Percentiles rank a stretch among this genome's conserved stretches.
Evolutionary conservation across 257 asterid species (phyloP).

Genomic region (Marsdenia floribunda): DNA sequence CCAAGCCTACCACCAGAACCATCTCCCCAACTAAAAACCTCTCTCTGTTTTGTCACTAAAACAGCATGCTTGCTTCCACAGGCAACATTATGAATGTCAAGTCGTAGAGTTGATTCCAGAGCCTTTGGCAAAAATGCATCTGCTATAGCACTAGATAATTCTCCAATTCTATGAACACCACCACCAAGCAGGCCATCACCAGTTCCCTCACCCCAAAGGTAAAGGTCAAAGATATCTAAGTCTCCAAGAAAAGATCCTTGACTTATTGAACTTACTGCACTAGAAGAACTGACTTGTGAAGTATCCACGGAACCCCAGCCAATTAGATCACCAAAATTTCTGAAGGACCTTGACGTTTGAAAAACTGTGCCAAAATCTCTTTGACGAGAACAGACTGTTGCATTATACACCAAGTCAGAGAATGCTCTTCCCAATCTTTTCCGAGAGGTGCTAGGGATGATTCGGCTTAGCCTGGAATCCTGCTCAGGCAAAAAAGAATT

Average conservation of each 20-base stretch:
- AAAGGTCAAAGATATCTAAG: slow-evolving; percentile 40
- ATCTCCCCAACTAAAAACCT: slow-evolving; percentile 68
- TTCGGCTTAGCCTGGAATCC: slow-evolving; percentile 34
- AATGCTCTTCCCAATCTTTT: slow-evolving; percentile 53
- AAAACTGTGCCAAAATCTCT: slow-evolving; percentile 33
- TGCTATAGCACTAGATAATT: slow-evolving; percentile 25
- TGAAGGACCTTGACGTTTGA: slow-evolving; percentile 35
- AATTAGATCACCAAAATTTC: slow-evolving; percentile 20
- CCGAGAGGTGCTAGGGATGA: slow-evolving; percentile 36
- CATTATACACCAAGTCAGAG: slow-evolving; percentile 43
- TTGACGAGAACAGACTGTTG: slow-evolving; percentile 33
- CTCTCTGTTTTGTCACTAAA: slow-evolving; percentile 56
- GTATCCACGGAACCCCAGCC: slow-evolving; percentile 43
- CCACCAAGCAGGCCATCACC: slow-evolving; percentile 53
- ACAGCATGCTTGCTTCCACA: slow-evolving; percentile 61
- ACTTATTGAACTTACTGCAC: slow-evolving; percentile 53
- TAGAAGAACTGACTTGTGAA: slow-evolving; percentile 43
- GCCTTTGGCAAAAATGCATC: slow-evolving; percentile 50
- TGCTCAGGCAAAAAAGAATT: slow-evolving; percentile 22
- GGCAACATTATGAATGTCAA: slow-evolving; percentile 47
- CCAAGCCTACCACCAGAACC: slow-evolving; percentile 65
- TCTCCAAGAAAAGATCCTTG: slow-evolving; percentile 47
- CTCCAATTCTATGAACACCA: slow-evolving; percentile 27
- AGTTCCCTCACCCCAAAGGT: slow-evolving; percentile 68
- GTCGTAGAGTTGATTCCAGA: slow-evolving; percentile 49